Percentiles rank a stretch among this genome's conserved stretches.
phyloP scores from a whole-genome alignment of 2,329 filamentous ascomycete genomes.

The Emericellopsis cladophorae region DNA sequence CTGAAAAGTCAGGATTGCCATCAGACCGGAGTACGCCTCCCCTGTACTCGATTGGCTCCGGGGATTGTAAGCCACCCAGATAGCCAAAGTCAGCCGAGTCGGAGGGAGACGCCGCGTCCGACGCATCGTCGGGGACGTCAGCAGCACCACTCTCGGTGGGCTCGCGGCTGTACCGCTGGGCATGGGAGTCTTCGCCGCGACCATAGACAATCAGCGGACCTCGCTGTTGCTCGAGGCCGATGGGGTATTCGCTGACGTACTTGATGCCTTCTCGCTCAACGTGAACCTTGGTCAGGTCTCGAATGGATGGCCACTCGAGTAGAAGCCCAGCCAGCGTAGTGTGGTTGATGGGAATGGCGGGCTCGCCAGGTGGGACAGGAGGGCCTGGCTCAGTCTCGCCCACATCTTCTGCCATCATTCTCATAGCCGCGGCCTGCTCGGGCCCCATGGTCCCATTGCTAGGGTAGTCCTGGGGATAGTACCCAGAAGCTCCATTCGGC shows the following conservation, averaged over 20 bases:
- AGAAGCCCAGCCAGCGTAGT: constrained; percentile 82
- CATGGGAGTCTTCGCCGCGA: constrained; percentile 60
- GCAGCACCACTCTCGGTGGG: constrained; percentile 18
- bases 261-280: constrained; percentile 36
- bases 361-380: constrained; percentile 42
- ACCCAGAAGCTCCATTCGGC: constrained; percentile 6
- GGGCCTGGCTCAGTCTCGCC: constrained; percentile 38
- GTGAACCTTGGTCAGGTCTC: constrained; percentile 43
- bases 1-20: constrained; percentile 42
- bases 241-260: constrained; percentile 59
- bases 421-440: constrained; percentile 6
- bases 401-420: constrained; percentile 29
- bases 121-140: constrained; percentile 33
- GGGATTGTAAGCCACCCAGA: constrained; percentile 35
- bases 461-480: constrained; percentile 2
- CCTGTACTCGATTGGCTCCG: constrained; percentile 24
- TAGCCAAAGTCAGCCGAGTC: constrained; percentile 47
- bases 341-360: constrained; percentile 72
- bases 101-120: constrained; percentile 40
- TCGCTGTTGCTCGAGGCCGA: constrained; percentile 60
- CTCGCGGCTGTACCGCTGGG: constrained; percentile 34
- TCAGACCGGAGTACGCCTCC: constrained; percentile 24
- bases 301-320: constrained; percentile 58
- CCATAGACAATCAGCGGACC: constrained; percentile 67
- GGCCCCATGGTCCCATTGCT: background rate